These are phyloP conservation scores for Cyberlindnera mrakii DNA, from an alignment of 805 yeast genomes.

Conservation along the genomic window DNA sequence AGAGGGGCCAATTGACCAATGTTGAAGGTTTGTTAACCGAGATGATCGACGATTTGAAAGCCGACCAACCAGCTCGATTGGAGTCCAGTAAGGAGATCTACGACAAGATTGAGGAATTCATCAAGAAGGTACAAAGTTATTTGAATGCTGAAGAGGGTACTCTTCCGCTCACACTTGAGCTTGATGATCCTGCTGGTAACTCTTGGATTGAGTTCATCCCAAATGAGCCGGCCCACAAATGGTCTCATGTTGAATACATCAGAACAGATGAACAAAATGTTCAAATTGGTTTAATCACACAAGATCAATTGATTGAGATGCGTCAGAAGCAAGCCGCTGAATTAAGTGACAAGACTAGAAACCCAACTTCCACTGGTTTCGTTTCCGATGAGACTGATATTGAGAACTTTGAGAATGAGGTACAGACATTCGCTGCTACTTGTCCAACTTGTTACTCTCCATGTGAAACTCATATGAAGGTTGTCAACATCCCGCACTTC, in stretches of 20 bases:
- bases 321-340: constrained; percentile 18
- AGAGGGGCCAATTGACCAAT: constrained; percentile 87
- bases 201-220: constrained; percentile 92
- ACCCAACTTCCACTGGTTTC: constrained; percentile 49
- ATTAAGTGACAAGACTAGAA: constrained; percentile 21
- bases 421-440: constrained; percentile 86
- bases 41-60: constrained; percentile 71
- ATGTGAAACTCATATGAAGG: constrained; percentile 93
- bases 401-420: constrained; percentile 82
- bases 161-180: constrained; percentile 68
- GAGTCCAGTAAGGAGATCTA: constrained; percentile 66
- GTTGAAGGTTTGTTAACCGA: constrained; percentile 85
- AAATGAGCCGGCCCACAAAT: constrained; percentile 82
- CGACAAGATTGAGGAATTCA: constrained; percentile 67
- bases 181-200: constrained; percentile 96
- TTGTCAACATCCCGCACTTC: constrained; percentile 95
- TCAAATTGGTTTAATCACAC: constrained; percentile 69
- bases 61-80: constrained; percentile 80
- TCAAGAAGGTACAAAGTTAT: constrained; percentile 51
- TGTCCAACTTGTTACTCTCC: constrained; percentile 84
- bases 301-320: constrained; percentile 43
- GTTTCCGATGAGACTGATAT: constrained; percentile 70
- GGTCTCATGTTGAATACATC: constrained; percentile 77
- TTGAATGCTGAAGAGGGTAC: constrained; percentile 62
- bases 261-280: constrained; percentile 89